These are phyloP conservation scores for Aspergillus fructus DNA, from an alignment of 2,329 filamentous ascomycete species.

Conservation along the genomic window DNA sequence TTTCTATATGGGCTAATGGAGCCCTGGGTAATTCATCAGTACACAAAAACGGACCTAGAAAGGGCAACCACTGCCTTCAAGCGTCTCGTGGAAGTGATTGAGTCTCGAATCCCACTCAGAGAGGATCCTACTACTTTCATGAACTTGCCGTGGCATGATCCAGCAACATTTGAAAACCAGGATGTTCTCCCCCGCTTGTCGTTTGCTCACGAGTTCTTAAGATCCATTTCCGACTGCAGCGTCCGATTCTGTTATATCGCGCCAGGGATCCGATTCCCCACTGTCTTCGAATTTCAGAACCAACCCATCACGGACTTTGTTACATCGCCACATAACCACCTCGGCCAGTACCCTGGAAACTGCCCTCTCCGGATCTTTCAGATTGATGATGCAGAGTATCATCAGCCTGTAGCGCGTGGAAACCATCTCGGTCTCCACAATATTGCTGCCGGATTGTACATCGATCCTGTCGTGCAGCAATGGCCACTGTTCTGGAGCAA, in stretches of 20 bases:
- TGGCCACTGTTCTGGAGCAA: slow-evolving; percentile 4
- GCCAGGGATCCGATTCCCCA: slow-evolving; percentile 17
- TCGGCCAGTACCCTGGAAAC: slow-evolving; percentile 7
- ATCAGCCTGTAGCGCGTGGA: background rate
- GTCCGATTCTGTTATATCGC: slow-evolving; percentile 18
- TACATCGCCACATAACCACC: slow-evolving; percentile 2
- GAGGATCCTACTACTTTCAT: background rate
- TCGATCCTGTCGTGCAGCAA: background rate
- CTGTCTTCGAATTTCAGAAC: slow-evolving; percentile 7
- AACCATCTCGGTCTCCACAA: background rate
- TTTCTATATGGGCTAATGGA: background rate
- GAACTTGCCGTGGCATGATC: background rate
- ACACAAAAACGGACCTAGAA: background rate
- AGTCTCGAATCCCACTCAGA: background rate
- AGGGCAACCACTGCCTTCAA: background rate
- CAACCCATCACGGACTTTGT: slow-evolving; percentile 14
- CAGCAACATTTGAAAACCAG: background rate
- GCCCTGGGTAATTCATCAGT: background rate
- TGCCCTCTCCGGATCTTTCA: slow-evolving; percentile 12
- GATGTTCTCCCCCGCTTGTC: background rate
- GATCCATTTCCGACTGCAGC: background rate
- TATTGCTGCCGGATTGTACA: background rate
- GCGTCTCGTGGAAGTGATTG: background rate
- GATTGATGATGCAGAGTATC: background rate
- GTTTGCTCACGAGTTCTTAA: background rate